These are phyloP conservation scores for Sugiyamaella mastotermitis DNA, from an alignment of 805 yeast species.

Conservation along the genomic window DNA sequence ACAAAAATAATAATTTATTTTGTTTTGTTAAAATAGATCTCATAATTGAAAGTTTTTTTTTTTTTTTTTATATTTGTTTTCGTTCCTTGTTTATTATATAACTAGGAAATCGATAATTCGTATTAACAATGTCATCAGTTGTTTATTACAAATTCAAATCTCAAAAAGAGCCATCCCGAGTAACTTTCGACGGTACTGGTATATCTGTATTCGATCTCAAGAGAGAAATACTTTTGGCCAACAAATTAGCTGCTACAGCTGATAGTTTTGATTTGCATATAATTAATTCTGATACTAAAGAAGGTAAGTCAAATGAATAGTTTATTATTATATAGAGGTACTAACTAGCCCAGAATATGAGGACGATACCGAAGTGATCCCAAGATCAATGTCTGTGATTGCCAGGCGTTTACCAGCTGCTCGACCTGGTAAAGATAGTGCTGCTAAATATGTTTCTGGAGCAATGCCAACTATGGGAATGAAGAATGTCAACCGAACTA, in stretches of 20 bases:
- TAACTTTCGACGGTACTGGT: constrained; percentile 94
- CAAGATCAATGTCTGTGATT: constrained; percentile 77
- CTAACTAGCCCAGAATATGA: constrained; percentile 47
- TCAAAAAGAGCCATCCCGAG: constrained; percentile 70
- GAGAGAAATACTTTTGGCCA: constrained; percentile 77
- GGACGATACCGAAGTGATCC: constrained; percentile 87
- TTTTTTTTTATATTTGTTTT: too few species aligned
- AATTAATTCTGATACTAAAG: constrained; percentile 63
- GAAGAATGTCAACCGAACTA: constrained; percentile 31
- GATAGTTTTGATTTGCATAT: constrained; percentile 69
- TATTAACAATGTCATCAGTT: constrained; percentile 85
- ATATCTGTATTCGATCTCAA: constrained; percentile 91
- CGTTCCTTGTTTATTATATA: too few species aligned
- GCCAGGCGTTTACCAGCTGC: constrained; percentile 74
- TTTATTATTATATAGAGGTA: neutral
- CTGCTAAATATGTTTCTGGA: constrained; percentile 52
- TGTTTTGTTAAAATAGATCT: too few species aligned
- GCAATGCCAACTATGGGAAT: constrained; percentile 33
- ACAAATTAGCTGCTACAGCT: constrained; percentile 74
- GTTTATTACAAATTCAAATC: constrained; percentile 83
- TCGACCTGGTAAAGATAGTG: constrained; percentile 43
- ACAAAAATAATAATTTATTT: too few species aligned
- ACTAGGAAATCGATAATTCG: too few species aligned
- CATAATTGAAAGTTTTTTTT: too few species aligned
- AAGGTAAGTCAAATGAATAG: constrained; percentile 26